A percentile compares a stretch with the other conserved stretches of the same genome.
Evolutionary conservation across 2,329 filamentous ascomycete genomes (phyloP).

Genomic region (Cladosporium austrohemisphaericum): DNA sequence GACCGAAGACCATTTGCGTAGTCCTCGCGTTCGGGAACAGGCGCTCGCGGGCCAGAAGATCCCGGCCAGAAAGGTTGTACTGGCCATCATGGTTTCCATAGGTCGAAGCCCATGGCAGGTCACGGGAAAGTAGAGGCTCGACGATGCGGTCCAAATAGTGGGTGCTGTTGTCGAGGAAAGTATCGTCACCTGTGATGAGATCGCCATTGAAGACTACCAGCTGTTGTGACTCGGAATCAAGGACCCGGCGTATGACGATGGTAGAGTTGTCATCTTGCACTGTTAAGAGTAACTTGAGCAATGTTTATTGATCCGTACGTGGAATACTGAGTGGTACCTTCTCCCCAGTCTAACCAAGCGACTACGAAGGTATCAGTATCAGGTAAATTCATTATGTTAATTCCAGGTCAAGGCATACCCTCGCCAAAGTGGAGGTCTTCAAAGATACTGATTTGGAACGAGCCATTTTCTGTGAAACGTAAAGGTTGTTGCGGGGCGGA

Average conservation of each 20-base stretch:
- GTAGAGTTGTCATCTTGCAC: constrained; percentile 56
- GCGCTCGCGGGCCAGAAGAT: constrained; percentile 41
- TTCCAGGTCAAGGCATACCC: constrained; percentile 17
- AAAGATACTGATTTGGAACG: constrained; percentile 57
- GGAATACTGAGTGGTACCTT: too few relatives aligned
- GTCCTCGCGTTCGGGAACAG: constrained; percentile 40
- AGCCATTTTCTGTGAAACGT: constrained; percentile 32
- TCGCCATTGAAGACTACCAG: constrained; percentile 70
- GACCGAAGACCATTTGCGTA: constrained; percentile 39
- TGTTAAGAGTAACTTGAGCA: too few relatives aligned
- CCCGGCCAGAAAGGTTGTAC: constrained; percentile 52
- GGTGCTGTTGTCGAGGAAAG: constrained; percentile 53
- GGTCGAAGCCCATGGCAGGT: constrained; percentile 61
- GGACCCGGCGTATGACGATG: constrained; percentile 54
- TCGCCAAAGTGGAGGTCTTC: constrained; percentile 71
- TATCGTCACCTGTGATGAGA: constrained; percentile 65
- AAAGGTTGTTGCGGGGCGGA: constrained; percentile 16
- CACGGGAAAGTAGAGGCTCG: constrained; percentile 52
- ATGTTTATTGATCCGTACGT: too few relatives aligned
- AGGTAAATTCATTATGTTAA: neutral
- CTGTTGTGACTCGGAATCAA: constrained; percentile 55
- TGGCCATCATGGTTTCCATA: constrained; percentile 69
- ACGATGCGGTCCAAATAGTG: constrained; percentile 59
- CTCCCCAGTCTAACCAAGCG: constrained; percentile 37
- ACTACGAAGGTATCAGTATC: constrained; percentile 13